Percentiles rank a stretch among this genome's conserved stretches.
Evolutionary conservation across 306 rosid species (phyloP).

Genomic region (Castanopsis chinensis): DNA sequence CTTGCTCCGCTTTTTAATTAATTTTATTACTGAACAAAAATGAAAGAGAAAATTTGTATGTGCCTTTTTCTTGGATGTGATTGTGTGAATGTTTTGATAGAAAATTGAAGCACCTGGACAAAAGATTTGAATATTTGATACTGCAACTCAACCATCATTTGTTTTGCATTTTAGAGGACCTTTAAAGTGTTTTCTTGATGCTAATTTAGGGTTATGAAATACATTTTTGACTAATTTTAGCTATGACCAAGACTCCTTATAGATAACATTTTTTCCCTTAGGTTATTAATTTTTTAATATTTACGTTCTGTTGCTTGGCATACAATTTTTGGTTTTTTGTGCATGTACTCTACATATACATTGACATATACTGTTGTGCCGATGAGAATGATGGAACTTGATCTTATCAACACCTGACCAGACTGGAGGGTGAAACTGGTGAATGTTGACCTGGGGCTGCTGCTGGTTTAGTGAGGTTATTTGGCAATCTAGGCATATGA

Average conservation of each 20-base stretch:
- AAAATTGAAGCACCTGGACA: not conserved
- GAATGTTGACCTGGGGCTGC: not conserved
- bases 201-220: not conserved
- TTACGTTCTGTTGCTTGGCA: not conserved
- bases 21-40: not conserved
- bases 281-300: not conserved
- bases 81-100: slow-evolving; percentile 16
- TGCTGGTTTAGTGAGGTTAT: not conserved
- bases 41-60: not conserved
- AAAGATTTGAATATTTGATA: slow-evolving; percentile 3
- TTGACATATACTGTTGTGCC: not conserved
- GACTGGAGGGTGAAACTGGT: not conserved
- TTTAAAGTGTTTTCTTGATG: not conserved
- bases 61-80: not conserved
- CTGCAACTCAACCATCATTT: slow-evolving; percentile 10
- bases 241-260: not conserved
- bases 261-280: slow-evolving; percentile 1
- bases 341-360: not conserved
- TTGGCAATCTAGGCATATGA: not conserved
- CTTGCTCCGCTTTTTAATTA: not conserved
- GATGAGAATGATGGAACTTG: not conserved
- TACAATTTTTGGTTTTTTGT: not conserved
- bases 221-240: not conserved
- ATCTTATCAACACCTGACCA: not conserved
- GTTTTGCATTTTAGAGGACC: slow-evolving; percentile 10